These are phyloP conservation scores for Xylaria sp. DNA, from an alignment of 2,329 filamentous ascomycete genomes.

Conservation along the genomic window DNA sequence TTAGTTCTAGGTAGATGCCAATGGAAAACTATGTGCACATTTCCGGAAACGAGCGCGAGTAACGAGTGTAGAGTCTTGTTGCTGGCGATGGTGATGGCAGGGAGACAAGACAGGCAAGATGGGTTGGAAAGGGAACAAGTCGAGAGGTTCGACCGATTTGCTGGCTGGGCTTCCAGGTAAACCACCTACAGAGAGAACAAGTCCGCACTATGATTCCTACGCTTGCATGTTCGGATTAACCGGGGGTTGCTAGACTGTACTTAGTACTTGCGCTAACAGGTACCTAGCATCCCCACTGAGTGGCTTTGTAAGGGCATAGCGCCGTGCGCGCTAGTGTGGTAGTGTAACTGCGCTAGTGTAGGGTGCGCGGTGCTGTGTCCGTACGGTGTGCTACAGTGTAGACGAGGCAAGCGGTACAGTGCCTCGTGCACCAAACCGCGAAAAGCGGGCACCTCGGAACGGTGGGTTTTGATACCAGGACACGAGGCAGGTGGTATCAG, in stretches of 20 bases:
- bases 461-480: too few relatives aligned
- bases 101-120: slow-evolving; percentile 16
- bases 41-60: slow-evolving; percentile 2
- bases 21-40: slow-evolving; percentile 5
- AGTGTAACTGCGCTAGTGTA: not conserved
- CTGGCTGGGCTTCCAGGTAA: slow-evolving; percentile 7
- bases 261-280: not conserved
- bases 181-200: not conserved
- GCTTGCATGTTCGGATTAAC: slow-evolving; percentile 16
- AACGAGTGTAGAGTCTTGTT: slow-evolving; percentile 8
- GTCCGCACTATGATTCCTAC: not conserved
- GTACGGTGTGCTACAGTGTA: not conserved
- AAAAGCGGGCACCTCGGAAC: too few relatives aligned
- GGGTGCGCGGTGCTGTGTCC: not conserved
- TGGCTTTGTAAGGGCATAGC: not conserved
- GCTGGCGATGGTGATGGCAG: slow-evolving; percentile 12
- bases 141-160: slow-evolving; percentile 19
- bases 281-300: not conserved
- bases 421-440: too few relatives aligned
- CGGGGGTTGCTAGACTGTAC: slow-evolving; percentile 13
- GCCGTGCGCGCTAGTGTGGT: not conserved
- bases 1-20: slow-evolving; percentile 2
- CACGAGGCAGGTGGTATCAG: too few relatives aligned
- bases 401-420: too few relatives aligned
- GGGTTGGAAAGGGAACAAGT: slow-evolving; percentile 17